Base-by-base conservation (phyloP, 176 grass and related monocot genomes). In the Eremochloa ophiuroides region DNA sequence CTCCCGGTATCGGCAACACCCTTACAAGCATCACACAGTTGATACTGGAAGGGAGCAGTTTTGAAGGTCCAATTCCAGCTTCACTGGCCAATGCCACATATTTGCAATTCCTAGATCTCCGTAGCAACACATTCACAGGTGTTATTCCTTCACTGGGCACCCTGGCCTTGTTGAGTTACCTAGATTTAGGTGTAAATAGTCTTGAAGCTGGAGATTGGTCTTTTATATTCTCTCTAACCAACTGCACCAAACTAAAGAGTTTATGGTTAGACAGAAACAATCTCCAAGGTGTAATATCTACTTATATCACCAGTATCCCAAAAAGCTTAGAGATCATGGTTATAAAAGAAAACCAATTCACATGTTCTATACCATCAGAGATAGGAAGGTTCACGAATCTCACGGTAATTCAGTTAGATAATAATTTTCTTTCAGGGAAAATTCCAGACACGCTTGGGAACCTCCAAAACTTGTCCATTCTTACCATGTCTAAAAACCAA, bases 381-480 rank as follows among this genome's bases (percentile, higher is more conserved):
- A 51, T 87, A 22, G 60, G 69, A 23, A 69, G 75, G 1, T 9
- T 87, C 1, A 62, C 17, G 11, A 82, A 74, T 31, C 46, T 87
- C 1, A 28, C 14, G 3, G 27, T 40, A 0, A n/a, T 66, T 23
- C 14, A 69, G 1, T 4, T 87, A 40, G 3, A 2, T 10, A 26
- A 6, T 26, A 87, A 87, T 48, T 23, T 25, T 0, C 37, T 87
- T 7, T 61, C 10, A 0, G 78, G 85, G n/a, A 0, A 30, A 16
- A 18, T 76, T 28, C 77, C 68, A 0, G 10, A 7, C 2, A 64
- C 37, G 18, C 4, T 69, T 29, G 74, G 69, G 8, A 83, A 72
- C 18, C 61, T 66, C n/a, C 13, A 34, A 34, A 38, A 62, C 23
- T 60, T 87, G 39, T 8, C 58, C 5, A 11, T 22, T 14, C 15